These are phyloP conservation scores for Xylaria multiplex DNA, from an alignment of 2,329 filamentous ascomycete genomes.

Conservation along the genomic window DNA sequence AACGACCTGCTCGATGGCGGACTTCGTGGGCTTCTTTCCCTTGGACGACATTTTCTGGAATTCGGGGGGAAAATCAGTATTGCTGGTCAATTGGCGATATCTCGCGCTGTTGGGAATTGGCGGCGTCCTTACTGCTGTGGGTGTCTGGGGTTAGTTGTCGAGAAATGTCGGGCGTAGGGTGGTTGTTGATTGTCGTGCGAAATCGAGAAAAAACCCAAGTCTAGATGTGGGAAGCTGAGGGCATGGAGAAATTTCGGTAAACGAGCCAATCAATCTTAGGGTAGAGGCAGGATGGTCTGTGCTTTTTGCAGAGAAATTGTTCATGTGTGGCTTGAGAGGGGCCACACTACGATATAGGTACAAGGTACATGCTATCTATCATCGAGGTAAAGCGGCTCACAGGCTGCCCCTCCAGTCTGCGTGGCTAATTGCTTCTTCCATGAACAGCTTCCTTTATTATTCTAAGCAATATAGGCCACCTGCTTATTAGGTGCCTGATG, in stretches of 20 bases:
- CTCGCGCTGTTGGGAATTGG: constrained; percentile 20
- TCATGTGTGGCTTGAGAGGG: constrained; percentile 19
- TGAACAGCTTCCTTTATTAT: too few relatives aligned
- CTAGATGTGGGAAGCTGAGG: constrained; percentile 46
- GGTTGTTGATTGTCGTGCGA: constrained; percentile 45
- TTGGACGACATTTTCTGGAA: constrained; percentile 68
- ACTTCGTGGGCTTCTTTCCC: constrained; percentile 77
- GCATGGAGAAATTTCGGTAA: constrained; percentile 46
- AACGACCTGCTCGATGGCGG: constrained; percentile 98
- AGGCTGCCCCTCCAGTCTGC: too few relatives aligned
- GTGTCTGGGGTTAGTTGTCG: constrained; percentile 45
- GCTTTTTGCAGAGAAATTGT: constrained; percentile 22
- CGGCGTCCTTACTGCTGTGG: constrained; percentile 42
- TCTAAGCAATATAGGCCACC: too few relatives aligned
- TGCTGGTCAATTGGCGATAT: constrained; percentile 22
- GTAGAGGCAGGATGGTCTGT: constrained; percentile 39
- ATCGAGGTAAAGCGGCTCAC: neutral
- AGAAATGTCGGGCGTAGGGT: constrained; percentile 43
- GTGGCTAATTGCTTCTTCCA: too few relatives aligned
- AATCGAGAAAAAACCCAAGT: constrained; percentile 43
- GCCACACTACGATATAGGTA: neutral
- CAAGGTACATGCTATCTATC: too few relatives aligned
- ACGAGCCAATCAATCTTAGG: constrained; percentile 47
- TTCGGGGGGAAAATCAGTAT: constrained; percentile 32
- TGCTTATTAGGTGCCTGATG: too few relatives aligned